Conservation (phyloP, 495 filamentous ascomycete genomes). For the Podospora pseudopauciseta region DNA sequence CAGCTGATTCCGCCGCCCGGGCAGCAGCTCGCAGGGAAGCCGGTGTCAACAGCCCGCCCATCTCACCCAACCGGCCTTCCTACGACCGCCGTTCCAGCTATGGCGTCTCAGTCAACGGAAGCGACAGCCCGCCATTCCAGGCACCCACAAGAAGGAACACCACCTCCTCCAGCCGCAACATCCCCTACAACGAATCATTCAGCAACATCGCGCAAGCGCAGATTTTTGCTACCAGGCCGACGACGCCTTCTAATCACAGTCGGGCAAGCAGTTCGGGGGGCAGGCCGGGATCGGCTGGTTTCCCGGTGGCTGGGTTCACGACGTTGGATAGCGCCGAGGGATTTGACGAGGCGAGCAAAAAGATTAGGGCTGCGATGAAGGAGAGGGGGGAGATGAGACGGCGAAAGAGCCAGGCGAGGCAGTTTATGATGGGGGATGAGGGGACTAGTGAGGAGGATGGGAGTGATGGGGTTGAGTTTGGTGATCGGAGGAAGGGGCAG, state of each 20-base stretch:
- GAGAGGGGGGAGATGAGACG: slow-evolving; percentile 73
- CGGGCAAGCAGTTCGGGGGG: slow-evolving; percentile 67
- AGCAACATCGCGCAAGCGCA: slow-evolving; percentile 79
- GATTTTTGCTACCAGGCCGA: slow-evolving; percentile 83
- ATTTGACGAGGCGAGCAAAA: slow-evolving; percentile 77
- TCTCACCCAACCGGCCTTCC: slow-evolving; percentile 15
- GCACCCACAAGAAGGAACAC: slow-evolving; percentile 35
- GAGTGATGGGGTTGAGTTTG: slow-evolving; percentile 27
- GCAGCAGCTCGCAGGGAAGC: slow-evolving; percentile 23
- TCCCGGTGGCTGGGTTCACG: slow-evolving; percentile 70
- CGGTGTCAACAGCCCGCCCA: slow-evolving; percentile 19
- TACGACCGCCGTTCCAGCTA: slow-evolving; percentile 25
- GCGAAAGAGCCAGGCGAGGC: slow-evolving; percentile 59
- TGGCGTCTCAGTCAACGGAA: slow-evolving; percentile 24
- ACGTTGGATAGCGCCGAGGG: slow-evolving; percentile 65
- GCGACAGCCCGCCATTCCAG: slow-evolving; percentile 21
- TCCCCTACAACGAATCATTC: slow-evolving; percentile 91
- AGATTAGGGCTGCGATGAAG: slow-evolving; percentile 83
- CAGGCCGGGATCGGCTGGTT: slow-evolving; percentile 44
- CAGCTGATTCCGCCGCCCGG: slow-evolving; percentile 34
- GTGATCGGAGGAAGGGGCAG: slow-evolving; percentile 28
- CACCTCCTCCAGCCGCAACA: slow-evolving; percentile 44
- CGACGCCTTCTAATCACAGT: slow-evolving; percentile 60
- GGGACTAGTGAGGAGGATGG: slow-evolving; percentile 22
- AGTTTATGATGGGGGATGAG: slow-evolving; percentile 39